A percentile compares a stretch with the other conserved stretches of the same genome.
phyloP scores from a whole-genome alignment of 331 rosid species.

The Rosa hybrid region DNA sequence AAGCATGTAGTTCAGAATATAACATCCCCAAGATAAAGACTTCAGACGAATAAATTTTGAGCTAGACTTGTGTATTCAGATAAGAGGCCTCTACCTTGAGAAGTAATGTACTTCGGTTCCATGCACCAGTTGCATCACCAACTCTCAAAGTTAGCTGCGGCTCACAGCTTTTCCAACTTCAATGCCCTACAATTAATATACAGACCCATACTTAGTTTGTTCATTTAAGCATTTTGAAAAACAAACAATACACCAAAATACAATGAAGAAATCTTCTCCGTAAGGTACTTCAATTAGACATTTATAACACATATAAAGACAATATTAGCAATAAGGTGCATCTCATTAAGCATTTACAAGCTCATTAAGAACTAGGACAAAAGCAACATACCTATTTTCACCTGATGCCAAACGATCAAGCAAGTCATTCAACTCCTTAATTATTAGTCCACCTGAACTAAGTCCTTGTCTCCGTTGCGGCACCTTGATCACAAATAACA shows the following conservation, averaged over 20 bases:
- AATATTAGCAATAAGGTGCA: too few relatives aligned
- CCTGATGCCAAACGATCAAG: too few relatives aligned
- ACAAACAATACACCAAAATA: background rate
- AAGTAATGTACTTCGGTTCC: slow-evolving; percentile 80
- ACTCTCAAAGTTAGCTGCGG: slow-evolving; percentile 92
- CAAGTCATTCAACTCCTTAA: too few relatives aligned
- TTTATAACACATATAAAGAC: background rate
- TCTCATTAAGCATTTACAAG: too few relatives aligned
- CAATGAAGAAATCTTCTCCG: background rate
- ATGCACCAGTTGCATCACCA: slow-evolving; percentile 70
- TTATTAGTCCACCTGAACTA: too few relatives aligned
- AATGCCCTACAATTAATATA: slow-evolving; percentile 59
- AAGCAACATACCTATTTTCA: too few relatives aligned
- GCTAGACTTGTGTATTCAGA: slow-evolving; percentile 16
- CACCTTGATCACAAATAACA: too few relatives aligned
- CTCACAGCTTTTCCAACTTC: slow-evolving; percentile 99
- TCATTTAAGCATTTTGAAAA: background rate
- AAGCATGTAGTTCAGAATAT: background rate
- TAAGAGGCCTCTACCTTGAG: slow-evolving; percentile 65
- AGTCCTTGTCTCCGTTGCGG: too few relatives aligned
- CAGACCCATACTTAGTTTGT: background rate
- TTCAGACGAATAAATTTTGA: background rate
- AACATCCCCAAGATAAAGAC: background rate
- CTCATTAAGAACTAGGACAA: too few relatives aligned
- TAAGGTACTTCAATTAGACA: background rate